Evolutionary conservation across 352 stramenopile species (phyloP).

Genomic region (Globisporangium ultimum): DNA sequence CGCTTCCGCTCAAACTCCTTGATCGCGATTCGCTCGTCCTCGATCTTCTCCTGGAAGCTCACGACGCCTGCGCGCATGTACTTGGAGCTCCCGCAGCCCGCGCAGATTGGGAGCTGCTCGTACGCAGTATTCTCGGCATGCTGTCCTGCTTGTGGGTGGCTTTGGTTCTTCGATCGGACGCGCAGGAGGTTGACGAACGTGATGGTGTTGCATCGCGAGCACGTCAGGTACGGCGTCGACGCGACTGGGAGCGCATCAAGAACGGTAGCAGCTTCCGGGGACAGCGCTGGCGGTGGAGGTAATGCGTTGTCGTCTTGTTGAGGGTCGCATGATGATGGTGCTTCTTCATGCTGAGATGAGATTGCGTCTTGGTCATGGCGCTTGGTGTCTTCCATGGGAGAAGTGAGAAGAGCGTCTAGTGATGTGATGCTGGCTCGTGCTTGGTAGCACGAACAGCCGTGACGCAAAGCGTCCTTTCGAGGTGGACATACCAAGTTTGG

Average conservation of each 20-base stretch:
- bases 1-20: constrained; percentile 63
- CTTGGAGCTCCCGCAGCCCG: constrained; percentile 62
- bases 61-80: constrained; percentile 68
- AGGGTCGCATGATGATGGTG: background rate
- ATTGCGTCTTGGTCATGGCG: constrained; percentile 1
- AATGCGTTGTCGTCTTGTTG: background rate
- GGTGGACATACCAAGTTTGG: background rate
- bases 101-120: constrained; percentile 58
- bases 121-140: constrained; percentile 27
- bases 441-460: background rate
- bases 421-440: background rate
- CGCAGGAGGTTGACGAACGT: constrained; percentile 66
- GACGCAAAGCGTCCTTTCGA: background rate
- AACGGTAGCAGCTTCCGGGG: constrained; percentile 4
- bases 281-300: background rate
- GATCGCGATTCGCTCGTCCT: constrained; percentile 51
- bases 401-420: background rate
- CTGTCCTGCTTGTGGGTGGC: background rate
- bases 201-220: constrained; percentile 73
- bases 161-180: constrained; percentile 22
- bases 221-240: constrained; percentile 77
- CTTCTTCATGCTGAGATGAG: background rate
- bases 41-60: constrained; percentile 78
- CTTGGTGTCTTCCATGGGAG: background rate
- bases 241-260: constrained; percentile 18